Evolutionary conservation across 768 basidiomycete species (phyloP).

Genomic region (Pholiota molesta): DNA sequence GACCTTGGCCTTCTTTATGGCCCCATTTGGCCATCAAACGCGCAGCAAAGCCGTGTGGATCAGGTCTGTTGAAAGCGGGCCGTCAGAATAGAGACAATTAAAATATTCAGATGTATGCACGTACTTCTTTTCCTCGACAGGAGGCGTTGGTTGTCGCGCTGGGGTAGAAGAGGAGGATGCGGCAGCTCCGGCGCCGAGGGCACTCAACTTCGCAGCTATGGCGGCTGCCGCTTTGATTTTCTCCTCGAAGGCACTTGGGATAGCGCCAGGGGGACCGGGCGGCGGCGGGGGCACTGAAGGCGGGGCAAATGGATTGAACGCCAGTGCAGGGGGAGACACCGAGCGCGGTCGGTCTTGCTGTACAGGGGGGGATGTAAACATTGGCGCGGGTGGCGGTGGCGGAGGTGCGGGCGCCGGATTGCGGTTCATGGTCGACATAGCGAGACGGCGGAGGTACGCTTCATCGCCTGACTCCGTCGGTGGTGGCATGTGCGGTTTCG

Average conservation of each 20-base stretch:
- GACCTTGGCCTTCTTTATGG: slow-evolving; percentile 90
- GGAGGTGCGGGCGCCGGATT: slow-evolving; percentile 28
- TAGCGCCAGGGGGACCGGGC: slow-evolving; percentile 40
- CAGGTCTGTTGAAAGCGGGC: slow-evolving; percentile 37
- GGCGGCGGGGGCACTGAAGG: slow-evolving; percentile 62
- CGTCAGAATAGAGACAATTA: background rate
- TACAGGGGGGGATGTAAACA: slow-evolving; percentile 17
- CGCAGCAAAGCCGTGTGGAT: slow-evolving; percentile 78
- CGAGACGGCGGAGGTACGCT: slow-evolving; percentile 64
- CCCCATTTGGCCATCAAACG: slow-evolving; percentile 97
- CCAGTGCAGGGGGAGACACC: slow-evolving; percentile 55
- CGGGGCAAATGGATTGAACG: slow-evolving; percentile 74
- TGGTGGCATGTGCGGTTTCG: slow-evolving; percentile 9
- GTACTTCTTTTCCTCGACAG: slow-evolving; percentile 37
- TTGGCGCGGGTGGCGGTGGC: slow-evolving; percentile 13
- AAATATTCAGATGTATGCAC: slow-evolving; percentile 12
- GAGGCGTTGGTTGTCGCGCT: slow-evolving; percentile 31
- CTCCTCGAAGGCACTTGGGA: slow-evolving; percentile 56
- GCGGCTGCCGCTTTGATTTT: slow-evolving; percentile 78
- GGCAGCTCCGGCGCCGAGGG: slow-evolving; percentile 46
- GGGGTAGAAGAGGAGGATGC: slow-evolving; percentile 1
- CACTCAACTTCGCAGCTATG: slow-evolving; percentile 75
- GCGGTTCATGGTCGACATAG: slow-evolving; percentile 49
- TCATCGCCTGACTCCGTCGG: slow-evolving; percentile 63
- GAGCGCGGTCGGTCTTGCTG: slow-evolving; percentile 35